These are phyloP conservation scores for Saturnispora dispora DNA, from an alignment of 805 yeast species.

Conservation along the genomic window DNA sequence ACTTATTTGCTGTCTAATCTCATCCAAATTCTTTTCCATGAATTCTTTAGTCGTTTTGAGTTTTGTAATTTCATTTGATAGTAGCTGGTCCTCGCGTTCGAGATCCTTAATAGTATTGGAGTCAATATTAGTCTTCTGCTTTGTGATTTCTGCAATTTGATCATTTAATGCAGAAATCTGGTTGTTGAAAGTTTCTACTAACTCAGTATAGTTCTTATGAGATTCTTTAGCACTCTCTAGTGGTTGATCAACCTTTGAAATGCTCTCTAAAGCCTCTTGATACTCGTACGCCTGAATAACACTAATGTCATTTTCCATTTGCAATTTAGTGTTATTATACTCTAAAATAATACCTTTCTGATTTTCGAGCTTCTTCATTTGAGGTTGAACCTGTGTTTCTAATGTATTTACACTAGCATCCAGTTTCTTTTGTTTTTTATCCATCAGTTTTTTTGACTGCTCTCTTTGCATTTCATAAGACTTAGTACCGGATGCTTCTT, in stretches of 20 bases:
- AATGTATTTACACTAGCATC: slow-evolving; percentile 65
- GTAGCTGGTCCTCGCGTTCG: slow-evolving; percentile 46
- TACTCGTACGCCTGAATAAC: slow-evolving; percentile 10
- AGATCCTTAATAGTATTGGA: slow-evolving; percentile 53
- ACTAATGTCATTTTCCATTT: slow-evolving; percentile 10
- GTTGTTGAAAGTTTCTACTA: slow-evolving; percentile 34
- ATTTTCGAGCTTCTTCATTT: slow-evolving; percentile 65
- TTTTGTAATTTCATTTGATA: slow-evolving; percentile 60
- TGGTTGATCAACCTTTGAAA: slow-evolving; percentile 2
- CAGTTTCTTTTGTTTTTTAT: slow-evolving; percentile 79
- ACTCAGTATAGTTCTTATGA: slow-evolving; percentile 30
- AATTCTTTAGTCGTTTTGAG: slow-evolving; percentile 49
- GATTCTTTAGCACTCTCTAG: neutral
- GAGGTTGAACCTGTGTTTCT: slow-evolving; percentile 87
- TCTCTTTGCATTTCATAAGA: slow-evolving; percentile 91
- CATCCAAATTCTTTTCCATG: slow-evolving; percentile 29
- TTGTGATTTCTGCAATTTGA: slow-evolving; percentile 50
- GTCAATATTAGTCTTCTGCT: slow-evolving; percentile 43
- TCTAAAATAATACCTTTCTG: slow-evolving; percentile 81
- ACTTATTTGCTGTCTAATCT: slow-evolving; percentile 22
- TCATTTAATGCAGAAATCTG: slow-evolving; percentile 37
- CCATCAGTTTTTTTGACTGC: slow-evolving; percentile 85
- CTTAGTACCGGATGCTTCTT: slow-evolving; percentile 97
- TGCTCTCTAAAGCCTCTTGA: slow-evolving; percentile 26
- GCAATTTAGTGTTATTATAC: slow-evolving; percentile 49